Evolutionary conservation across 805 yeast species (phyloP), one percentile per base, ranked within the genome.

Genomic region (Monosporozyma aerobia): DNA sequence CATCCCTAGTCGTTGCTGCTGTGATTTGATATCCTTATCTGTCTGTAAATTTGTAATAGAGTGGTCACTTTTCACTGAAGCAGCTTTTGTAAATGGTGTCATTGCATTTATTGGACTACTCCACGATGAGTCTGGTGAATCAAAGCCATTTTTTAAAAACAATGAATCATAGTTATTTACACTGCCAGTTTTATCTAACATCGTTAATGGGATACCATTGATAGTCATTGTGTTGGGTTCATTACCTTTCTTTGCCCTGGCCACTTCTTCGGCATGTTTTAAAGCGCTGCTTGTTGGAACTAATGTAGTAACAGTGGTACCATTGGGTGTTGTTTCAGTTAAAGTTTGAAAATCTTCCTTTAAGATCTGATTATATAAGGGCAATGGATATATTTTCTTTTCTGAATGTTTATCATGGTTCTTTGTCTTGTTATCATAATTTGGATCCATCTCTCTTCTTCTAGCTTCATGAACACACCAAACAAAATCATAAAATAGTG

Each of bases 391-490:
- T 6, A 85, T 76, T 60, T 69, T 59, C 40, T 54, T 51, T 9
- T 63, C 62, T 30, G 60, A 61, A 49, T 69, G 71, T 44, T 68
- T 73, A 7, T 69, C 66, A 7, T 69, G 65, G 32, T 74, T 72
- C 14, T 57, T 49, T 3, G 63, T 65, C 39, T 59, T 59, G 35
- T 62, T 60, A 32, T 69, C 68, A 51, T 70, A 64, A 43, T 60
- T 54, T 23, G 74, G 73, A 53, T 75, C 78, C 48, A 76, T 56
- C 39, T 78, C 76, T 51, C 95, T 73, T 64, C 97, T 75, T 65
- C 95, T 76, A 0, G 96, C 97, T 63, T 90, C 97, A 68, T 90
- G 97, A 48, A 90, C 85, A 66, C 95, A 86, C 90, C 96, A 90
- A 11, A 90, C 92, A 50, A 90, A 74, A 68, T 90, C 97, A 64